Percentiles rank a stretch among this genome's conserved stretches.
Conservation (phyloP, 2,329 filamentous ascomycete species). For the Erysiphe neolycopersici region DNA sequence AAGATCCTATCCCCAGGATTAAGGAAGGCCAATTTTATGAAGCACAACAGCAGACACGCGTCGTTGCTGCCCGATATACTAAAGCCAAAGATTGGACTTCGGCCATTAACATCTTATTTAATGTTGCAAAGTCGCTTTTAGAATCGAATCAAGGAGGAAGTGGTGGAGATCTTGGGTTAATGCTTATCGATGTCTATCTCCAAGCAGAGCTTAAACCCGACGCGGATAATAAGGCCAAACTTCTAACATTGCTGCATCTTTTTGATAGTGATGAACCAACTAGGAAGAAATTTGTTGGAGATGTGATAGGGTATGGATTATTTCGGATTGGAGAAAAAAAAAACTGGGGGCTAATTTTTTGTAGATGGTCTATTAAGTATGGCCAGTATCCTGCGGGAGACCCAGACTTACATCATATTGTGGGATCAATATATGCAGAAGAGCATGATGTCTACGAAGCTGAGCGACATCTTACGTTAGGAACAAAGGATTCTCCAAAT, state of each 20-base stretch:
- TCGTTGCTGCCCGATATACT: conserved; percentile 79
- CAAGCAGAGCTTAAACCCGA: conserved; percentile 62
- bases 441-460: conserved; percentile 85
- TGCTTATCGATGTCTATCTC: conserved; percentile 74
- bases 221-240: conserved; percentile 41
- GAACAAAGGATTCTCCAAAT: conserved; percentile 68
- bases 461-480: conserved; percentile 67
- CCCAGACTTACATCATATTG: conserved; percentile 80
- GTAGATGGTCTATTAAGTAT: conserved; percentile 57
- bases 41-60: conserved; percentile 91
- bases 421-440: conserved; percentile 68
- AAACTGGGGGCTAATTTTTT: conserved; percentile 2
- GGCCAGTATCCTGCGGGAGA: conserved; percentile 80
- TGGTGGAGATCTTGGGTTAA: conserved; percentile 66
- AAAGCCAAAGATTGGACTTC: conserved; percentile 65
- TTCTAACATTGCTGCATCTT: conserved; percentile 53
- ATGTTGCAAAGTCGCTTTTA: conserved; percentile 61
- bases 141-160: conserved; percentile 84
- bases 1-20: conserved; percentile 28
- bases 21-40: conserved; percentile 86
- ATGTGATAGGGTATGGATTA: conserved; percentile 42
- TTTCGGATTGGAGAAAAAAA: not conserved
- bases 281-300: conserved; percentile 71
- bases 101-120: conserved; percentile 65
- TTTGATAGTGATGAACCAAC: conserved; percentile 70